Evolutionary conservation across 169 alveolate genomes (phyloP), one percentile per base, ranked within the genome.

Genomic region (Plasmodium falciparum): DNA sequence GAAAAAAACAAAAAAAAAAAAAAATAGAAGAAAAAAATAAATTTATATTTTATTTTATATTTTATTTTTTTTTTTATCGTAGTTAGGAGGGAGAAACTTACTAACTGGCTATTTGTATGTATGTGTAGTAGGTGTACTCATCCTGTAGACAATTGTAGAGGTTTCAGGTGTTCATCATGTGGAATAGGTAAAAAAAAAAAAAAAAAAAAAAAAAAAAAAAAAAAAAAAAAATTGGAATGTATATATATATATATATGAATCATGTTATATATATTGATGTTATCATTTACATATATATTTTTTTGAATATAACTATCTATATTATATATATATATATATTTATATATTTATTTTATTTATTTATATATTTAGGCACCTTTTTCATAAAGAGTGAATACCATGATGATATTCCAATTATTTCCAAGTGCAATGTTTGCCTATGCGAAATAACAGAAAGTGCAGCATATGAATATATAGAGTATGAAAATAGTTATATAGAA

Each of bases 41-140:
- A 43, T 58, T 62, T 17, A 33, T 49, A 22, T 17, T 66, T 22
- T 66, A 76, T 12, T 65, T 33, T 9, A 7, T 15, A 2, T 20
- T 52, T 74, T 26, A 0, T 52, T 62, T 52, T 52, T 62, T n/a
- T 65, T 58, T 74, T 39, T 39, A 39, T 33, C 50, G 17, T 20
- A 92, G 95, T 89, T 54, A 93, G 97, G 54, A 88, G 97, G 56
- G 96, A 94, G 49, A 74, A 93, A 47, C 94, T 95, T 29, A 89
- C 91, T 11, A 95, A 95, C 72, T 95, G 97, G 97, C 62, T 93
- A 50, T 95, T 95, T 89, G 91, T 88, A 1, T 95, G 97, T 67
- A 93, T 76, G 93, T 95, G 97, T 83, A 92, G 89, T 26, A 67
- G 97, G 29, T 95, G 97, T 39, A 89, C 91, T 8, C 52, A 88